Evolutionary conservation across 1,284 basidiomycete species (phyloP), one percentile per base, ranked within the genome.

Genomic region (Apiotrichum siamense): DNA sequence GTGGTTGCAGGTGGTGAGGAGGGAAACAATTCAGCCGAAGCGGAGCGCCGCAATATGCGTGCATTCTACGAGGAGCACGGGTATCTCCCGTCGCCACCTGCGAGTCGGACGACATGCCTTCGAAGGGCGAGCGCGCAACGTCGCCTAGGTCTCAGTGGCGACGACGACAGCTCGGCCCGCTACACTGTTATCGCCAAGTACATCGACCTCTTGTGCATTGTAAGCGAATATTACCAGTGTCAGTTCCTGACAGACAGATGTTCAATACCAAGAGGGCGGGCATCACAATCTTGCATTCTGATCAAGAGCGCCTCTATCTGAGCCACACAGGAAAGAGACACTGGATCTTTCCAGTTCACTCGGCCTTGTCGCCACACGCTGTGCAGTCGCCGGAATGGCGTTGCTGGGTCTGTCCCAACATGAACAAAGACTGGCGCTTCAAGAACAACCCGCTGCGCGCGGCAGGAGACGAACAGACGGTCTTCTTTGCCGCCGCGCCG

Each of bases 361-460:
- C 47, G 17, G 39, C 50, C 21, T 35, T 50, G 9, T 54, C 50
- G 13, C 42, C 47, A n/a, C 64, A 65, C 49, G 51, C 35, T 2
- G 39, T 60, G 7, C 24, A 56, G 4, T 27, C 39, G 13, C 36
- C 42, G 4, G 50, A 53, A 15, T 57, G 54, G 13, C 39, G 54
- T 24, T 65, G 62, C 43, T 61, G 60, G 35, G 63, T 65, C 4
- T 57, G 69, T 5, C 43, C 54, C 2, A 60, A 69, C 53, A 29
- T 66, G n/a, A 24, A 43, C 20, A 59, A 53, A 24, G 69, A 72
- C 48, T 72, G 69, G 67, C 58, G 69, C 7, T 67, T 66, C 47
- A 53, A 42, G 20, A 54, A 55, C 4, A 67, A 64, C 40, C 66
- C 65, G 0, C 13, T 44, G 2, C 41, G 54, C 7, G 10, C 6